Evolutionary conservation across 2,329 filamentous ascomycete genomes (phyloP), one percentile per base, ranked within the genome.

Genomic region (Xylaria sp.): DNA sequence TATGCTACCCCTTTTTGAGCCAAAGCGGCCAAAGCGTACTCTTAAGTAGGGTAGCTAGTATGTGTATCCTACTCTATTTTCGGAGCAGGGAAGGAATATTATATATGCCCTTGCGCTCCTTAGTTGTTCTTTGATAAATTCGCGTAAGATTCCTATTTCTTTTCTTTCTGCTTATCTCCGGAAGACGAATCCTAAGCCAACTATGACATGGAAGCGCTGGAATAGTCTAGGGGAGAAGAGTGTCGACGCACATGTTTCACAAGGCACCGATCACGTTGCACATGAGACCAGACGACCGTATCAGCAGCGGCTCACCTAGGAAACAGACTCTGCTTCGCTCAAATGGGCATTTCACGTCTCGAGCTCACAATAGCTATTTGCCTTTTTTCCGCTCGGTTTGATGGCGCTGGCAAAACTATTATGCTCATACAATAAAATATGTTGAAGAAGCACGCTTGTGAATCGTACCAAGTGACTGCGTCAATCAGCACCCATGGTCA

Each of bases 381-480:
- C 31, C 39, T 25, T 20, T 63, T 25, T 34, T 63, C 15, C 18
- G 20, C 28, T 44, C 41, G 20, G 20, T 37, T 20, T n/a, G 58
- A 15, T 58, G 20, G 12, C 20, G 46, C 51, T 31, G 31, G 51
- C n/a, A 59, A 20, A 28, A 56, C n/a, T 55, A 58, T 28, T 10
- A 54, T 41, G 63, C 41, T 61, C 50, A 37, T 65, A 63, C 51
- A 55, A 25, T 46, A 7, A 18, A 46, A 18, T 28, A 44, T 44
- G 39, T 25, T 34, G 20, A 10, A 56, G 3, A 23, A 34, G 18
- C 10, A 65, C 28, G 7, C 63, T 25, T 28, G 20, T 59, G 56
- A 55, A 65, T 51, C 65, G 54, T 59, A 59, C 51, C 46, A 48
- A 25, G 31, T 59, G 56, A 52, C 41, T 60, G 44, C 20, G 6